Base-by-base conservation (phyloP, 2,329 filamentous ascomycete species). In the Hymenoscyphus albidus region DNA sequence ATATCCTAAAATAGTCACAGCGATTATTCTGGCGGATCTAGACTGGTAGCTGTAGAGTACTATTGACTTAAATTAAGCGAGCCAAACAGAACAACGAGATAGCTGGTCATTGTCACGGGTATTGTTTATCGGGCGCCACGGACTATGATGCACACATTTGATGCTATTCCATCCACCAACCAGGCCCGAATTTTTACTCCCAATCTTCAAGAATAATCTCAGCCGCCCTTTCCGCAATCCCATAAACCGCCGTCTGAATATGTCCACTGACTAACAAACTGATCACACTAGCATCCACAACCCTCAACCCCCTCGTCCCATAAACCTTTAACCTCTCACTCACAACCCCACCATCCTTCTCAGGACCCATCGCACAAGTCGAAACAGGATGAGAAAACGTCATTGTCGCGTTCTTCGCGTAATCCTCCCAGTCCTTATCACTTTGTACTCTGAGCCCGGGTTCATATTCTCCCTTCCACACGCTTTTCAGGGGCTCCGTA, bases 391-490 rank as follows among this genome's bases (percentile, higher is more conserved):
- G 59, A 38, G 51, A 54, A 54, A 61, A 51, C 27, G 59, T 54
- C 5, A 13, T n/a, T 1, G 59, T 61, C 6, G 22, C 44, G 10
- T 51, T 38, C 14, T 12, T 51, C 6, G 54, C 40, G 22, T 32
- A 61, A 13, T 22, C 59, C 12, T 54, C 44, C 59, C 59, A 61
- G 13, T 61, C n/a, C n/a, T 48, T 12, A 22, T 61, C 59, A 54
- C 12, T 48, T 13, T 61, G 40, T 5, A 51, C 27, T 4, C 18
- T 31, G 16, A 35, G 7, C 6, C 69, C 69, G 16, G 71, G 71
- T 44, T 70, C 68, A 44, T 71, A 71, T 44, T 72, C 70, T 2
- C 44, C 27, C 9, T 32, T 59, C 69, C 69, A 71, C 10, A 68
- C 35, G 2, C 58, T 58, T 35, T 61, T 44, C n/a, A 71, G 38